These are phyloP conservation scores for Rubia yunnanensis DNA, from an alignment of 257 asterid species.

Conservation along the genomic window DNA sequence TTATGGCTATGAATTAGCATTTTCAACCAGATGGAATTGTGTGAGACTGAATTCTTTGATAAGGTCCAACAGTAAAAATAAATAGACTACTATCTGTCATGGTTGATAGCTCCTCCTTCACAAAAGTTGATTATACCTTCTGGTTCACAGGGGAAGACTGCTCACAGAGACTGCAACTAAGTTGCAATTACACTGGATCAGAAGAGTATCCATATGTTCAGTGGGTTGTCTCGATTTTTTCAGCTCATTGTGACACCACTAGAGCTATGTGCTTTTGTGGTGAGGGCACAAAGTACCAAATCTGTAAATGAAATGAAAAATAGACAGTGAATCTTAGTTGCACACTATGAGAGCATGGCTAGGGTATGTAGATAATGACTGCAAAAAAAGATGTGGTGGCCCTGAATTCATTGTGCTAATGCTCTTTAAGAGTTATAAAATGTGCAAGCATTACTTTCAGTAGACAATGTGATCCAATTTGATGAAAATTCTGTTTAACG, in stretches of 20 bases:
- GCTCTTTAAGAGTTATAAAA: no score
- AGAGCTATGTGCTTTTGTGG: slow-evolving; percentile 99
- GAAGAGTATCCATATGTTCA: slow-evolving; percentile 57
- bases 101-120: neutral
- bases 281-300: slow-evolving; percentile 89
- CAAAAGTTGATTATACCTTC: neutral
- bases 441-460: no score
- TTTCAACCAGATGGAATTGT: neutral
- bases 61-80: neutral
- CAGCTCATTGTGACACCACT: slow-evolving; percentile 77
- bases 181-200: slow-evolving; percentile 62
- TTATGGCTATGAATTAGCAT: neutral
- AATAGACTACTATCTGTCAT: neutral
- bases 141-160: slow-evolving; percentile 73
- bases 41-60: neutral
- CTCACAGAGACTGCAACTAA: slow-evolving; percentile 52
- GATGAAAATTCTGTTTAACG: no score
- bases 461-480: no score
- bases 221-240: slow-evolving; percentile 89
- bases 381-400: no score
- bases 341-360: no score
- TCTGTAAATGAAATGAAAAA: no score
- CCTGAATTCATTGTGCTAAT: no score
- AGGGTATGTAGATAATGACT: no score
- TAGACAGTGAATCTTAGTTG: no score